These are phyloP conservation scores for Suhomyces ambrosiae DNA, from an alignment of 1,139 yeast genomes.

Conservation along the genomic window DNA sequence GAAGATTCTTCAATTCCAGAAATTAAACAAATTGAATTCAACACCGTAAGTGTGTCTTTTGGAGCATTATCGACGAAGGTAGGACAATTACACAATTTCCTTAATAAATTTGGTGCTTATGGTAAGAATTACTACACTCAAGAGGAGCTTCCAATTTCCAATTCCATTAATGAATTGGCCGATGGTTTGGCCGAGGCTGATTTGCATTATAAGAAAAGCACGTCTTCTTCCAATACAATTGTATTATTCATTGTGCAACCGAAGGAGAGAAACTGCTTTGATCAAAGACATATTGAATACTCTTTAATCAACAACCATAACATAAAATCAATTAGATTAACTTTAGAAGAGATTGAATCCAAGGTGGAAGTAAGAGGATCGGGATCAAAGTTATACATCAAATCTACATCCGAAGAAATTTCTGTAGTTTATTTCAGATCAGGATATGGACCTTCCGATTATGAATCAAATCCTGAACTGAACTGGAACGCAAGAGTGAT, in stretches of 20 bases:
- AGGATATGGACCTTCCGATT: constrained; percentile 84
- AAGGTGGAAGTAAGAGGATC: constrained; percentile 34
- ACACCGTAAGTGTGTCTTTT: constrained; percentile 93
- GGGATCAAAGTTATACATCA: constrained; percentile 51
- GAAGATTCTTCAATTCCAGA: constrained; percentile 32
- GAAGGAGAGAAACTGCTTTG: constrained; percentile 84
- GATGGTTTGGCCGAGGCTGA: constrained; percentile 72
- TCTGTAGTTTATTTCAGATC: constrained; percentile 89
- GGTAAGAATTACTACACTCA: constrained; percentile 45
- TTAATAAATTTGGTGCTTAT: constrained; percentile 60
- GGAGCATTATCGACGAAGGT: constrained; percentile 87
- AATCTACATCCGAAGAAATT: constrained; percentile 64
- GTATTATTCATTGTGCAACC: constrained; percentile 83
- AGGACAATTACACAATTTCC: constrained; percentile 69
- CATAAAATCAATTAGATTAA: constrained; percentile 63
- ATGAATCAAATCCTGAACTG: constrained; percentile 47
- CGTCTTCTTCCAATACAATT: constrained; percentile 39
- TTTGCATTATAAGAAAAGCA: constrained; percentile 44
- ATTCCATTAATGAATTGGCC: constrained; percentile 63
- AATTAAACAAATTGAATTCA: constrained; percentile 93
- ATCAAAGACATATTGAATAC: constrained; percentile 84
- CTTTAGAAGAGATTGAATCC: constrained; percentile 59
- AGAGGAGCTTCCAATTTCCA: constrained; percentile 64
- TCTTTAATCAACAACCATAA: constrained; percentile 58
- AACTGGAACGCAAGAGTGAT: constrained; percentile 79